Conservation (phyloP, 192 early-diverging fungal genomes). For the Pilaira anomala region DNA sequence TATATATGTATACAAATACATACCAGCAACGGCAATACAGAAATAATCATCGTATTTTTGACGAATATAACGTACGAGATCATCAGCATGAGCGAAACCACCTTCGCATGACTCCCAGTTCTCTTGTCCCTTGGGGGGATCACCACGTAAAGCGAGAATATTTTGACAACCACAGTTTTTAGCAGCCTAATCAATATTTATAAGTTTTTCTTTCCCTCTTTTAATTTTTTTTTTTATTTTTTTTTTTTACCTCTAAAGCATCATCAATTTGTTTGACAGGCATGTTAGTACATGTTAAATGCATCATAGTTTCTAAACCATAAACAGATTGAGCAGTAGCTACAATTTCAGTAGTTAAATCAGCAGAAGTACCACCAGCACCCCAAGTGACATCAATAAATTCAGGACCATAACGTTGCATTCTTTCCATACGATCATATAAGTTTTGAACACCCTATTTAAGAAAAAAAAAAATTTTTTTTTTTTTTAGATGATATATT, state of each 20-base stretch:
- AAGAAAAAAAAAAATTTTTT: background rate
- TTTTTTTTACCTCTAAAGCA: constrained; percentile 59
- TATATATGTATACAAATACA: constrained; percentile 28
- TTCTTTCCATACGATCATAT: constrained; percentile 94
- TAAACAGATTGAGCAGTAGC: constrained; percentile 85
- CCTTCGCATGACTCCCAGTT: constrained; percentile 75
- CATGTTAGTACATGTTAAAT: constrained; percentile 99
- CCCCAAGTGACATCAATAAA: constrained; percentile 98
- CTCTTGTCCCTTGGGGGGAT: constrained; percentile 80
- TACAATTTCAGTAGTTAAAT: constrained; percentile 86
- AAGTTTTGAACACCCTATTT: constrained; percentile 80
- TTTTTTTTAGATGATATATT: background rate
- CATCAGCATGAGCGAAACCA: constrained; percentile 80
- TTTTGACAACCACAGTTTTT: constrained; percentile 88
- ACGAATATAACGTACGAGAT: constrained; percentile 90
- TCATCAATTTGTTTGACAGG: constrained; percentile 78
- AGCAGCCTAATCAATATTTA: constrained; percentile 49
- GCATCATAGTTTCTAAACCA: constrained; percentile 91
- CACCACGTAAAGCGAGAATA: constrained; percentile 93
- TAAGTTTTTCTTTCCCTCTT: background rate
- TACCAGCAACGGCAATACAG: constrained; percentile 95
- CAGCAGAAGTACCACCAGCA: constrained; percentile 87
- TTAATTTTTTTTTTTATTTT: background rate
- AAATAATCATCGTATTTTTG: constrained; percentile 87
- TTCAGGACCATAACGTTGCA: constrained; percentile 85